These are phyloP conservation scores for Monosporascus sp. DNA, from an alignment of 2,329 filamentous ascomycete species.

Conservation along the genomic window DNA sequence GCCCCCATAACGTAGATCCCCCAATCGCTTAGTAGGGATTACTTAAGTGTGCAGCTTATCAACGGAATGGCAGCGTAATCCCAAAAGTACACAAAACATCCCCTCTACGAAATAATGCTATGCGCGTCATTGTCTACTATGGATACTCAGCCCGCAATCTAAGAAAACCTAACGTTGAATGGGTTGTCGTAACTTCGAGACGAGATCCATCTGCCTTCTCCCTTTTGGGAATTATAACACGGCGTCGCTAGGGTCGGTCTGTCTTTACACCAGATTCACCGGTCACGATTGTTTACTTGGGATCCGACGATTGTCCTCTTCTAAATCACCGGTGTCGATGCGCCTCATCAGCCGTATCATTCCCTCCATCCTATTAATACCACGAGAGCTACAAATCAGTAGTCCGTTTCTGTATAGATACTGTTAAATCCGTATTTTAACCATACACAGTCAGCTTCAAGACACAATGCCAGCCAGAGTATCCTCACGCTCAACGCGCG, in stretches of 20 bases:
- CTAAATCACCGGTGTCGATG: neutral
- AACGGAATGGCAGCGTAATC: too few species aligned
- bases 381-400: too few species aligned
- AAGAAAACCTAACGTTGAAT: too few species aligned
- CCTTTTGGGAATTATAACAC: too few species aligned
- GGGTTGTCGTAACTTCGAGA: too few species aligned
- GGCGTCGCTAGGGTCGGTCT: too few species aligned
- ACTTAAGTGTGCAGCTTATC: too few species aligned
- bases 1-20: neutral
- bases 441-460: neutral
- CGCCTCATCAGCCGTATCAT: neutral
- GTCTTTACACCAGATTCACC: neutral
- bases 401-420: too few species aligned
- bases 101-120: neutral
- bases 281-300: neutral
- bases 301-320: neutral
- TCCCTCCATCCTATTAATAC: too few species aligned
- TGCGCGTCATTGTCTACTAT: neutral
- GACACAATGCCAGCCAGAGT: slow-evolving; percentile 46
- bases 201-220: too few species aligned
- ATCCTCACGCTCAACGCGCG: slow-evolving; percentile 41
- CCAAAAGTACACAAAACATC: neutral
- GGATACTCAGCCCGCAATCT: too few species aligned
- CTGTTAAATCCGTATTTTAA: neutral
- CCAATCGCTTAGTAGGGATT: too few species aligned